Base-by-base conservation (phyloP, 2,329 filamentous ascomycete species). In the Ambrosiella beaveri region DNA sequence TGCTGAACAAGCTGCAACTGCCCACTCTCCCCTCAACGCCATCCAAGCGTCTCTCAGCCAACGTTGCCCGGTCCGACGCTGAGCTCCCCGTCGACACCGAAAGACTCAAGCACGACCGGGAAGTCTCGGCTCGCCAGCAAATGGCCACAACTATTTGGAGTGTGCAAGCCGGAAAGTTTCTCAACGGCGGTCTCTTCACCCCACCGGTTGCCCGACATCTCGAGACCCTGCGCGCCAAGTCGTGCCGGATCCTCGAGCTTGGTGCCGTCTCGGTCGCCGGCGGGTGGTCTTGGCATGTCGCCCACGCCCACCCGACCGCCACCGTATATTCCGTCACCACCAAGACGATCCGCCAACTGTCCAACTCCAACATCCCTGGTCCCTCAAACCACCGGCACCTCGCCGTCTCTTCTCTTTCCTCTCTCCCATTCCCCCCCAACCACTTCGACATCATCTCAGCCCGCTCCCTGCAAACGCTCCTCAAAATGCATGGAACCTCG, bases 271-370 rank as follows among this genome's bases (percentile, higher is more conserved):
- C 85, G 0, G 15, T n/a, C 2, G 81, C 86, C 12, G 91, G 88
- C 67, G 89, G 95, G 69, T 98, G 93, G 93, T 91, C 87, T 19
- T 98, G 93, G 93, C 84, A 93, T 67, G 86, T 88, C 59, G 89
- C 93, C 0, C 76, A 86, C 54, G 85, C 91, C 68, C 93, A 90
- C 69, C 88, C 87, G 15, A 84, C 88, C 67, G 79, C 86, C 59
- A 89, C 88, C 68, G 81, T 96, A 57, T 94, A 90, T 72, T 96
- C 91, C 0, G 88, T 91, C 57, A 86, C 85, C 41, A 88, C 84
- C 62, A 85, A 86, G 69, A 71, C 81, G 7, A 76, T 85, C 63
- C 78, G 81, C 41, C 84, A 88, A 67, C 72, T 82, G 37, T 82
- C 82, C 65, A 86, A 86, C 68, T 80, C 78, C 61, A 86, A 86